Evolutionary conservation across 2,329 filamentous ascomycete genomes (phyloP).

Genomic region (Alternaria sp.): DNA sequence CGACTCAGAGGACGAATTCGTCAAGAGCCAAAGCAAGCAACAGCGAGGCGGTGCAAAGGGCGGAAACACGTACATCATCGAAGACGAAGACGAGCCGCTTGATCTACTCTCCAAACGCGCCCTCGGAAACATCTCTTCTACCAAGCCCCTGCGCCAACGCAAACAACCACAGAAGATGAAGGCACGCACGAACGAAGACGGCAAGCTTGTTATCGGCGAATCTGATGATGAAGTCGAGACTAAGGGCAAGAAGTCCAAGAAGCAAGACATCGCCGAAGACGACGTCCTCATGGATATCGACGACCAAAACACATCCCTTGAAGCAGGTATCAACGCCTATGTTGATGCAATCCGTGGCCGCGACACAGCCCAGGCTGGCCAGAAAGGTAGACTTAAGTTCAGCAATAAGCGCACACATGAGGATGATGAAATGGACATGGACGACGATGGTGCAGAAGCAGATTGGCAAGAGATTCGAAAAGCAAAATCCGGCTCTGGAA

Average conservation of each 20-base stretch:
- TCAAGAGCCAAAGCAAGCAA: constrained; percentile 44
- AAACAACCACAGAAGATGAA: constrained; percentile 57
- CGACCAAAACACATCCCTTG: constrained; percentile 56
- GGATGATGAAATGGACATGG: constrained; percentile 58
- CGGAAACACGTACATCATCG: constrained; percentile 83
- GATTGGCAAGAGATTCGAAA: constrained; percentile 47
- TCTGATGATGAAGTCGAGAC: constrained; percentile 50
- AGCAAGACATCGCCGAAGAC: constrained; percentile 45
- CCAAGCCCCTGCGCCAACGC: constrained; percentile 76
- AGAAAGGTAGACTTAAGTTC: constrained; percentile 69
- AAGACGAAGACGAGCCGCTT: constrained; percentile 93
- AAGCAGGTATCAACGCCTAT: constrained; percentile 67
- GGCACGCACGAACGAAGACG: constrained; percentile 71
- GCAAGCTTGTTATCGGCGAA: constrained; percentile 78
- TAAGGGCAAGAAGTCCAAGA: constrained; percentile 48
- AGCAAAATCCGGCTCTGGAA: constrained; percentile 46
- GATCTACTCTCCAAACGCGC: constrained; percentile 91
- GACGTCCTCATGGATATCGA: constrained; percentile 69
- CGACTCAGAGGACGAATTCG: constrained; percentile 49
- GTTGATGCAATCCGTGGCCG: constrained; percentile 68
- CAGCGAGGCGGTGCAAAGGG: constrained; percentile 53
- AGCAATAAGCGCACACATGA: constrained; percentile 59
- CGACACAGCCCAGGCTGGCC: constrained; percentile 66
- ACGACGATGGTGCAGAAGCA: constrained; percentile 51
- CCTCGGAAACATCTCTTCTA: constrained; percentile 91